phyloP scores from a whole-genome alignment of 306 rosid species.

The Glycine tomentella region DNA sequence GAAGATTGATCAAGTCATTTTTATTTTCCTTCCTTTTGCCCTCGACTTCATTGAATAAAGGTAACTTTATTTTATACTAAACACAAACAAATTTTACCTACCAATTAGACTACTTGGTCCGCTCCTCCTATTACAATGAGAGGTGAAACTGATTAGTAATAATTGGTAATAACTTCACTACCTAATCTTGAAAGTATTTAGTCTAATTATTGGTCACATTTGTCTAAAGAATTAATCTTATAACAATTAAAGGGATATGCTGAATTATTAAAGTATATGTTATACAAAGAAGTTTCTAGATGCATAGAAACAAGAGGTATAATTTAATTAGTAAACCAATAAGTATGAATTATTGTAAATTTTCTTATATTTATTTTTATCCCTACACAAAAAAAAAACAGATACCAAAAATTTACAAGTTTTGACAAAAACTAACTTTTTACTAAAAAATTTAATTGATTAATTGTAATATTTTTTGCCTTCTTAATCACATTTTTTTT shows the following conservation, averaged over 20 bases:
- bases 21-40: not conserved
- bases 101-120: constrained; percentile 28
- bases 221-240: constrained; percentile 20
- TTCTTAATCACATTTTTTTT: too few relatives aligned
- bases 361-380: too few relatives aligned
- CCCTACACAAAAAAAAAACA: too few relatives aligned
- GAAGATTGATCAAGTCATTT: constrained; percentile 25
- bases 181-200: constrained; percentile 39
- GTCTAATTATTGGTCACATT: constrained; percentile 41
- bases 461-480: too few relatives aligned
- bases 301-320: too few relatives aligned
- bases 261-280: not conserved
- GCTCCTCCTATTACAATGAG: constrained; percentile 14
- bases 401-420: too few relatives aligned
- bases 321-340: too few relatives aligned
- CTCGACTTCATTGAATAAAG: not conserved
- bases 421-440: too few relatives aligned
- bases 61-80: constrained; percentile 29
- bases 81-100: constrained; percentile 43
- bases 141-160: constrained; percentile 27
- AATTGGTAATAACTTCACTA: constrained; percentile 44
- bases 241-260: not conserved
- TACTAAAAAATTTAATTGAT: too few relatives aligned
- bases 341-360: too few relatives aligned
- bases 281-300: not conserved